Evolutionary conservation across 306 rosid species (phyloP).

Genomic region (Casuarina glauca): DNA sequence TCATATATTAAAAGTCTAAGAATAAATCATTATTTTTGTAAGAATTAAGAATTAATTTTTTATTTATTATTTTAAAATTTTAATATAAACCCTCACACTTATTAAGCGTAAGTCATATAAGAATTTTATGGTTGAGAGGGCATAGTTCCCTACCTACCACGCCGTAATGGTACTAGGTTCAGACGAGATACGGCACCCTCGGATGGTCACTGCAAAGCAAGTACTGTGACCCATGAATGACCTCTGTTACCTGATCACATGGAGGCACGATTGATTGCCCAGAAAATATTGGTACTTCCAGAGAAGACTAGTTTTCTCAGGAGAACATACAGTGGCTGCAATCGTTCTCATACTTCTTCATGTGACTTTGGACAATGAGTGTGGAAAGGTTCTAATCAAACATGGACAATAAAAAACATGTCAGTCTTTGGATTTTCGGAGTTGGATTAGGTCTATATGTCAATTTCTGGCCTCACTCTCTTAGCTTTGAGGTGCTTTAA

Average conservation of each 20-base stretch:
- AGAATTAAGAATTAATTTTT: too few species aligned
- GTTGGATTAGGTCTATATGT: background rate
- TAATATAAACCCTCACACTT: too few species aligned
- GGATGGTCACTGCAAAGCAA: constrained; percentile 4
- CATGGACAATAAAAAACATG: background rate
- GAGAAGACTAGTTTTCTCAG: constrained; percentile 6
- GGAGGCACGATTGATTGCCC: background rate
- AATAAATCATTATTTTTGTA: too few species aligned
- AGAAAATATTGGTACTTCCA: constrained; percentile 2
- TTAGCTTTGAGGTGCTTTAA: background rate
- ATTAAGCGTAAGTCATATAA: too few species aligned
- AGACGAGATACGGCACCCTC: constrained; percentile 13
- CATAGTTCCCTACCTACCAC: too few species aligned
- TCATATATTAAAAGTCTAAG: too few species aligned
- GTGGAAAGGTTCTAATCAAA: background rate
- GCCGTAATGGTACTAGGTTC: background rate
- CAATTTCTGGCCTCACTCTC: background rate
- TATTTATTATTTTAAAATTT: too few species aligned
- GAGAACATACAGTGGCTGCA: background rate
- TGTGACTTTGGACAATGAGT: background rate
- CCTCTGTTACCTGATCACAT: constrained; percentile 6
- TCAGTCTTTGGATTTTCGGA: background rate
- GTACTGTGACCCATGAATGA: constrained; percentile 8
- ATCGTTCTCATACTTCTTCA: constrained; percentile 1
- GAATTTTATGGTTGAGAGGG: too few species aligned